Conservation (phyloP, 2,329 filamentous ascomycete genomes). For the Lasiodiplodia sp. region DNA sequence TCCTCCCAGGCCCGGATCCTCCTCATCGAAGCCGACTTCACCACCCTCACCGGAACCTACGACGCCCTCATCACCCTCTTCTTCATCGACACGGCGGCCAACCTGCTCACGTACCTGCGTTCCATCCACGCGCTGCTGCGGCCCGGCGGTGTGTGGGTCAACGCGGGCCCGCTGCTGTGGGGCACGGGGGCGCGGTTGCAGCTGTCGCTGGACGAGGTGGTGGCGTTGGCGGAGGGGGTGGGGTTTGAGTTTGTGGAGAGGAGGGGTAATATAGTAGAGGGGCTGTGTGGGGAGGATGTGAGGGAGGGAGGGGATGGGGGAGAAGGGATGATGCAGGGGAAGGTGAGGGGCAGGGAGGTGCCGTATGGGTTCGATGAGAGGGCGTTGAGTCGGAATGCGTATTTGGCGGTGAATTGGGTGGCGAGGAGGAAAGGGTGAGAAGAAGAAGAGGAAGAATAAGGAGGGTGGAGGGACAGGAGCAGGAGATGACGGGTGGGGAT, state of each 20-base stretch:
- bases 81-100: slow-evolving; percentile 68
- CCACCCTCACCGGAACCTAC: slow-evolving; percentile 47
- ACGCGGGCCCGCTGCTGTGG: slow-evolving; percentile 64
- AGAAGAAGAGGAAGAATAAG: slow-evolving; percentile 35
- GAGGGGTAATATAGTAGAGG: slow-evolving; percentile 55
- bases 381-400: slow-evolving; percentile 61
- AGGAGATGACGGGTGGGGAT: slow-evolving; percentile 5
- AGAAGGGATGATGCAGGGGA: slow-evolving; percentile 3
- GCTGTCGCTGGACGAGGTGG: slow-evolving; percentile 62
- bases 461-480: too few relatives aligned
- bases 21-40: slow-evolving; percentile 66
- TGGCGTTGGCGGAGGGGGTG: slow-evolving; percentile 56
- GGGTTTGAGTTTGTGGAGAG: slow-evolving; percentile 62
- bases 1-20: slow-evolving; percentile 44
- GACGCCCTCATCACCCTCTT: slow-evolving; percentile 64
- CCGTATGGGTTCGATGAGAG: slow-evolving; percentile 61
- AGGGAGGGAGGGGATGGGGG: too few relatives aligned
- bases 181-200: slow-evolving; percentile 51
- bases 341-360: slow-evolving; percentile 53
- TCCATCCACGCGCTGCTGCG: slow-evolving; percentile 59
- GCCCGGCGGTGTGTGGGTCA: slow-evolving; percentile 62
- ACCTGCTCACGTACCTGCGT: slow-evolving; percentile 63
- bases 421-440: slow-evolving; percentile 42
- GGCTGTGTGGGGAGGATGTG: slow-evolving; percentile 25
- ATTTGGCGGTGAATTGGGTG: slow-evolving; percentile 64